These are phyloP conservation scores for Tylopilus balloui DNA, from an alignment of 768 basidiomycete species.

Conservation along the genomic window DNA sequence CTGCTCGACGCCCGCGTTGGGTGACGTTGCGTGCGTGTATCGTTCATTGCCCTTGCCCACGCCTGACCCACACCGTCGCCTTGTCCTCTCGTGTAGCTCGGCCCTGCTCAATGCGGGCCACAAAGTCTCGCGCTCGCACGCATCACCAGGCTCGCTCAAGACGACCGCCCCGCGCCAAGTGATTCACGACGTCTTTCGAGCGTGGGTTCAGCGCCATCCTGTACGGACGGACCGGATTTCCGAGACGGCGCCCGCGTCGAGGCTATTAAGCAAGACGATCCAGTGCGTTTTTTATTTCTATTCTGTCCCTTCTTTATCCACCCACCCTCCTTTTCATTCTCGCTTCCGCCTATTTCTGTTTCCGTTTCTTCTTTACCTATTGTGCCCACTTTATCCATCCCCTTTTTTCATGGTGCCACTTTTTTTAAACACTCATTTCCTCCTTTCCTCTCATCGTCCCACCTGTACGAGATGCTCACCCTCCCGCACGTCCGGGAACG, in stretches of 20 bases:
- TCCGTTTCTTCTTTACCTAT: too few relatives aligned
- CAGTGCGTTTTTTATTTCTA: constrained; percentile 42
- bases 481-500: too few relatives aligned
- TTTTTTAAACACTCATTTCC: too few relatives aligned
- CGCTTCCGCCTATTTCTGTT: too few relatives aligned
- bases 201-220: constrained; percentile 79
- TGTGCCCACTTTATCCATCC: too few relatives aligned
- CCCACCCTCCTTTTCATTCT: too few relatives aligned
- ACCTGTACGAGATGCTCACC: too few relatives aligned
- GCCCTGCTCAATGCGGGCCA: constrained; percentile 86
- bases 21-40: constrained; percentile 64
- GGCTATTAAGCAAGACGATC: constrained; percentile 64
- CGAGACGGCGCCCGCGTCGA: constrained; percentile 62
- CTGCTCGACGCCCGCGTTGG: constrained; percentile 68
- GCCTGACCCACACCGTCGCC: neutral
- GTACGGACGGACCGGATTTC: constrained; percentile 82
- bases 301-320: too few relatives aligned
- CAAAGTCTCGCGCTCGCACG: constrained; percentile 86
- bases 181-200: constrained; percentile 78
- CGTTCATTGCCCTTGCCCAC: neutral
- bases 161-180: constrained; percentile 71
- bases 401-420: too few relatives aligned
- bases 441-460: too few relatives aligned
- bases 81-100: constrained; percentile 58
- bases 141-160: constrained; percentile 84